These are phyloP conservation scores for Xeromyces bisporus DNA, from an alignment of 495 filamentous ascomycete species.

Conservation along the genomic window DNA sequence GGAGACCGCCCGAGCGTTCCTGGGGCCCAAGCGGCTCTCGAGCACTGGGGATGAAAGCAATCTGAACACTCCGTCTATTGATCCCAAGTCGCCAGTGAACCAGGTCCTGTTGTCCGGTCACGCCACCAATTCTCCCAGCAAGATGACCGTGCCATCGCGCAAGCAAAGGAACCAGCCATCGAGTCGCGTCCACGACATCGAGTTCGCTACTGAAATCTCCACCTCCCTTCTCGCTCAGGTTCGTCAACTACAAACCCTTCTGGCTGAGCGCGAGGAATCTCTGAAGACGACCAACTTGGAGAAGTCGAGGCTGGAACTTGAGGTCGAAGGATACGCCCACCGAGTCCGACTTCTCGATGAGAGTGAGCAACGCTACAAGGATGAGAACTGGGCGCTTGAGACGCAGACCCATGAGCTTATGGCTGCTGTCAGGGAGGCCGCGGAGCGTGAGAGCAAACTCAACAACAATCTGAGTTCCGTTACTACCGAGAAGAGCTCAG, in stretches of 20 bases:
- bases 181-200: slow-evolving; percentile 76
- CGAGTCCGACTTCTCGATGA: slow-evolving; percentile 71
- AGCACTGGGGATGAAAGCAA: slow-evolving; percentile 42
- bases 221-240: slow-evolving; percentile 80
- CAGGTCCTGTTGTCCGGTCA: slow-evolving; percentile 70
- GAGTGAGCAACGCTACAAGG: slow-evolving; percentile 86
- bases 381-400: slow-evolving; percentile 95
- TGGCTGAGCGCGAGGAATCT: slow-evolving; percentile 74
- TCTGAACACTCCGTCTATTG: slow-evolving; percentile 42
- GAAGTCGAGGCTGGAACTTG: slow-evolving; percentile 60
- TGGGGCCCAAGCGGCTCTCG: slow-evolving; percentile 62
- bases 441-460: slow-evolving; percentile 67
- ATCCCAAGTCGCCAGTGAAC: slow-evolving; percentile 49
- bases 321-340: slow-evolving; percentile 62
- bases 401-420: slow-evolving; percentile 71
- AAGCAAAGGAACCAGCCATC: slow-evolving; percentile 82
- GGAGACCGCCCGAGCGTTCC: slow-evolving; percentile 74
- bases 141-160: slow-evolving; percentile 66
- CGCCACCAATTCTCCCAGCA: slow-evolving; percentile 76
- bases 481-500: slow-evolving; percentile 54
- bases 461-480: slow-evolving; percentile 46
- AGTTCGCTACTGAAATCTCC: slow-evolving; percentile 90
- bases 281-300: slow-evolving; percentile 57
- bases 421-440: slow-evolving; percentile 47
- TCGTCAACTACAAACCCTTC: slow-evolving; percentile 64